A percentile compares a stretch with the other conserved stretches of the same genome.
These are phyloP conservation scores for Ustilago crameri DNA, from an alignment of 1,284 basidiomycete genomes.

Conservation along the genomic window DNA sequence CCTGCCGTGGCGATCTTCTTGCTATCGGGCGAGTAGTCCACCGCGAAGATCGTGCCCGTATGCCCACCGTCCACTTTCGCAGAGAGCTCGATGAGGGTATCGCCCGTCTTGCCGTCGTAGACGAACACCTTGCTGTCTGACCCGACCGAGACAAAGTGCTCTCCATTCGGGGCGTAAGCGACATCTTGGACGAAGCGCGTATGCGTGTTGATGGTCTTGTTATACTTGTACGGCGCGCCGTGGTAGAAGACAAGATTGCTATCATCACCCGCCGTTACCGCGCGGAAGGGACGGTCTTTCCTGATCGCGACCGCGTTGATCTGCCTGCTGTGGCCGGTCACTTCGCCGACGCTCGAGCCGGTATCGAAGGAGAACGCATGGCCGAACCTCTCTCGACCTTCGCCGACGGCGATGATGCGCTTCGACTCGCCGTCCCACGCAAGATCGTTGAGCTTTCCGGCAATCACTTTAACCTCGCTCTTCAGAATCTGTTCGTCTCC, in stretches of 20 bases:
- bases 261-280: slow-evolving; percentile 76
- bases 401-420: slow-evolving; percentile 93
- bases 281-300: slow-evolving; percentile 88
- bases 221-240: slow-evolving; percentile 73
- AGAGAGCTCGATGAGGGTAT: slow-evolving; percentile 70
- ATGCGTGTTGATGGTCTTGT: slow-evolving; percentile 73
- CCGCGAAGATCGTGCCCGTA: slow-evolving; percentile 69
- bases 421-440: slow-evolving; percentile 94
- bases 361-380: slow-evolving; percentile 70
- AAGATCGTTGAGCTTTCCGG: slow-evolving; percentile 88
- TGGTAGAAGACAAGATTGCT: slow-evolving; percentile 82
- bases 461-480: slow-evolving; percentile 76
- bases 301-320: slow-evolving; percentile 93
- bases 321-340: slow-evolving; percentile 90
- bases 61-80: slow-evolving; percentile 62
- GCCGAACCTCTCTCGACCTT: slow-evolving; percentile 82
- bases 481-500: slow-evolving; percentile 88
- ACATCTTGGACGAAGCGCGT: slow-evolving; percentile 95
- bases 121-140: slow-evolving; percentile 89
- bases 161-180: slow-evolving; percentile 75
- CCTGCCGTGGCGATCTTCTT: slow-evolving; percentile 82
- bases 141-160: slow-evolving; percentile 85
- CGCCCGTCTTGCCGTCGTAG: slow-evolving; percentile 91
- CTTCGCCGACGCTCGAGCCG: slow-evolving; percentile 91
- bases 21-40: slow-evolving; percentile 73